These are phyloP conservation scores for Allantophomopsis cytisporea DNA, from an alignment of 2,329 filamentous ascomycete species.

Conservation along the genomic window DNA sequence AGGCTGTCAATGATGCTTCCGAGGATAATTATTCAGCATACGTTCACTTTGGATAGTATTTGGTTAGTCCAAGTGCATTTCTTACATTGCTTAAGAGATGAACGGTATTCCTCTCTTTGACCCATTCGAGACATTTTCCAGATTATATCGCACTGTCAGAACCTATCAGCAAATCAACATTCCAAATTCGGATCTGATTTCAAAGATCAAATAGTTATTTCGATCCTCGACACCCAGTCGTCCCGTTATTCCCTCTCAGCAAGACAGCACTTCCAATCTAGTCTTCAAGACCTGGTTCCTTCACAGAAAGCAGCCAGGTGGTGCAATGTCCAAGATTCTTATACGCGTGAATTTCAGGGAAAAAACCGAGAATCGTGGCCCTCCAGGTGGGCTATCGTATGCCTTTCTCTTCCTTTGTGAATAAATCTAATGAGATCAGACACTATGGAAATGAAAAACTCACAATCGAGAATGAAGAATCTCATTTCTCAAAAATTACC, in stretches of 20 bases:
- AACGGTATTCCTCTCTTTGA: conserved; percentile 27
- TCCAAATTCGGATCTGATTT: too few species aligned
- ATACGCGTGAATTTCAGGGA: conserved; percentile 29
- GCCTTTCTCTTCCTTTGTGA: too few species aligned
- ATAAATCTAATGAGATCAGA: too few species aligned
- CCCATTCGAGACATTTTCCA: conserved; percentile 25
- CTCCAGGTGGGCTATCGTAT: too few species aligned
- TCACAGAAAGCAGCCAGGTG: conserved; percentile 29
- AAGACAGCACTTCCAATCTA: conserved; percentile 31
- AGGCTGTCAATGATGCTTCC: conserved; percentile 7
- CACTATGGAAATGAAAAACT: too few species aligned
- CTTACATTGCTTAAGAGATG: conserved; percentile 33
- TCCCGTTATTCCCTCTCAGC: conserved; percentile 24
- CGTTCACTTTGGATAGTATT: conserved; percentile 31
- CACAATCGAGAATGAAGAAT: too few species aligned
- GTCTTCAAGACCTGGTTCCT: conserved; percentile 38
- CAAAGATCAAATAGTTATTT: conserved; percentile 26
- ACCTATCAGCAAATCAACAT: too few species aligned
- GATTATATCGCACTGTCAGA: conserved; percentile 19
- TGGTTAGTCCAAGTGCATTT: conserved; percentile 32
- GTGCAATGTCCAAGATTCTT: conserved; percentile 38
- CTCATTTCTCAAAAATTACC: too few species aligned
- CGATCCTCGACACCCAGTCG: conserved; percentile 35
- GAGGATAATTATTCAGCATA: conserved; percentile 1
- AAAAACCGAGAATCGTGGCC: too few species aligned